Evolutionary conservation across 768 basidiomycete species (phyloP), one percentile per base, ranked within the genome.

Genomic region (Cubamyces lactineus): DNA sequence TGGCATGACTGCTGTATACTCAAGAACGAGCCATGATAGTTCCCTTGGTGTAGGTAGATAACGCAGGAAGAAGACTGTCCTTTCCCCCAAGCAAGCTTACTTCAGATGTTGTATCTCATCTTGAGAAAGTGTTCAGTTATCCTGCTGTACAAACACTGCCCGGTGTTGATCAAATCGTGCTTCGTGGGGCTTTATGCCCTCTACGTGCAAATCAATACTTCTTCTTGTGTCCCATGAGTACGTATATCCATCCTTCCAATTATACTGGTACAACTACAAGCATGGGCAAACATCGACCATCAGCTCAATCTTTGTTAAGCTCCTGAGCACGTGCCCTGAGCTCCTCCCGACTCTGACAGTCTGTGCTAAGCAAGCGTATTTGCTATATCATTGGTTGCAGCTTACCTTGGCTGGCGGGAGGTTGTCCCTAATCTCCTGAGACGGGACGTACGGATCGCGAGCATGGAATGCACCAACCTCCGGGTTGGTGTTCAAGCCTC

Each of bases 391-490:
- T 2, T 39, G 28, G 3, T 1, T 3, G 6, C 9, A 21, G 8
- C 57, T 59, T 23, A 59, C 57, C 49, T 51, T 19, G 16, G 57
- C 24, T 6, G 57, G 57, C 26, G 57, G 57, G n/a, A 59, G 21
- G 49, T 59, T 59, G 28, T 51, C 15, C 28, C 19, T 38, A 26
- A 59, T 59, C 49, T 59, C 23, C 49, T 23, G 40, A 3, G 57
- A 21, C 3, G 57, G 57, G 42, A 59, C 42, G 28, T 59, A 39
- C 19, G 57, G 57, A n/a, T 59, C 57, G 21, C 57, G 57, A 28
- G 57, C 57, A n/a, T 59, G 57, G 57, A 59, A 59, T 13, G 57
- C 57, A 64, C 9, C 73, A 71, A n/a, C 74, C 77, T 43, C 57
- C 19, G 54, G 59, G 43, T 52, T 59, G 54, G 23, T 50, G 49